Base-by-base conservation (phyloP, 2,329 filamentous ascomycete genomes). In the Teratosphaeria nubilosa region DNA sequence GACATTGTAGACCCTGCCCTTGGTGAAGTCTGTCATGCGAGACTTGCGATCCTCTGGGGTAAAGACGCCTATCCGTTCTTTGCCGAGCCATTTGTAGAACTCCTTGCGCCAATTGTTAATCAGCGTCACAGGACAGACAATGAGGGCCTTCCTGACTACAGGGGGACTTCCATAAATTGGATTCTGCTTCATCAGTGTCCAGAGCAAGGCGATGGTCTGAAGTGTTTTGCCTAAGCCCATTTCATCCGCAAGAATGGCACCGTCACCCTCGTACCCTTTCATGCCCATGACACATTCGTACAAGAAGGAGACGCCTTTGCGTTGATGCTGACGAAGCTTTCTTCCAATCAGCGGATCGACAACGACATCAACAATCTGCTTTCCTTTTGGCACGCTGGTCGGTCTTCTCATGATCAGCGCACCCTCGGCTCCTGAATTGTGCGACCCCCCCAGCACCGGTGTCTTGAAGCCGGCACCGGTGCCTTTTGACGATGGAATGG, bases 231-330 rank as follows among this genome's bases (percentile, higher is more conserved):
- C 86, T 1, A 90, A 71, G 0, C 86, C 86, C 86, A 90, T 90
- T 64, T 89, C 86, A 67, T 90, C 86, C 1, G 86, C 86, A 54
- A 90, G 75, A 59, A 90, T 84, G 3, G 85, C 86, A 25, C 86
- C 86, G 70, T 86, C 80, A 1, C 86, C 86, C 64, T 82, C 82
- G 61, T 81, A 84, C 50, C 78, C 74, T 50, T 84, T 79, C 78
- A 88, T 81, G 5, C 86, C 86, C 86, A 89, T 89, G 0, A 89
- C 83, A 67, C 86, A 88, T 71, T 89, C 86, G 66, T 90, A 90
- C 51, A 90, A 70, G 65, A 90, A 89, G 54, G 82, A 76, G 0
- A 89, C 84, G 24, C 86, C 86, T 66, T 86, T 82, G 14, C 83
- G 78, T 67, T 90, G 86, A 68, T 90, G 86, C 13, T 82, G 80